phyloP scores from a whole-genome alignment of 108 stramenopile species.

The Discostella stelligeroides region DNA sequence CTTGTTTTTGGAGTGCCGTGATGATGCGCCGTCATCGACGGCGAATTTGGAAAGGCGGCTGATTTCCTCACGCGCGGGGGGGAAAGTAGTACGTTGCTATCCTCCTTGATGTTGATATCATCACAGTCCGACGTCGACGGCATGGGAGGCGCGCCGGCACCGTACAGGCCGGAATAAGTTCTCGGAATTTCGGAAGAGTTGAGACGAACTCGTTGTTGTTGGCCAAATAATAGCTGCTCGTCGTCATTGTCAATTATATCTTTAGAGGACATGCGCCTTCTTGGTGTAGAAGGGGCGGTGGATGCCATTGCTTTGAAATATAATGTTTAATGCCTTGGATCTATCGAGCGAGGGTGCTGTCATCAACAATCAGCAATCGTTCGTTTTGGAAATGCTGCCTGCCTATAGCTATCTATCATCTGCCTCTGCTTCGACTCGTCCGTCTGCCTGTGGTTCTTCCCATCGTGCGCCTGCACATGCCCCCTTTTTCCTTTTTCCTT shows the following conservation, averaged over 20 bases:
- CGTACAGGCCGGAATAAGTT: constrained; percentile 79
- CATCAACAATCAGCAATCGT: too few species aligned
- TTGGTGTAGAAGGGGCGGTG: constrained; percentile 39
- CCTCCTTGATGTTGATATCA: not conserved
- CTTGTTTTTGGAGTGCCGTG: not conserved
- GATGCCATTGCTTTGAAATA: constrained; percentile 31
- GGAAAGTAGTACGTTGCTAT: not conserved
- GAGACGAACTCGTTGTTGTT: constrained; percentile 58
- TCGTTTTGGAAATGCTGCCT: too few species aligned
- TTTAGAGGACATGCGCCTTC: constrained; percentile 28
- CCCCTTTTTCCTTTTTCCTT: too few species aligned
- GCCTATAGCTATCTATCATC: too few species aligned
- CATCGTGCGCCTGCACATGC: too few species aligned
- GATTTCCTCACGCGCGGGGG: constrained; percentile 12
- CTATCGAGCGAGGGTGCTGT: too few species aligned
- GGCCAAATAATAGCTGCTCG: not conserved
- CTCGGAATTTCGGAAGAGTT: constrained; percentile 78
- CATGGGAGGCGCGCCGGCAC: constrained; percentile 44
- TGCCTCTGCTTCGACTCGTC: too few species aligned
- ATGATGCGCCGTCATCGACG: not conserved
- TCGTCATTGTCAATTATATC: constrained; percentile 28
- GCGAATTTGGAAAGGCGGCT: not conserved
- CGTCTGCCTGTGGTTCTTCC: too few species aligned
- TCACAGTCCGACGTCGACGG: constrained; percentile 2
- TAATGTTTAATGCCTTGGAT: not conserved